These are phyloP conservation scores for Tricladium varicosporioides DNA, from an alignment of 2,329 filamentous ascomycete genomes.

Conservation along the genomic window DNA sequence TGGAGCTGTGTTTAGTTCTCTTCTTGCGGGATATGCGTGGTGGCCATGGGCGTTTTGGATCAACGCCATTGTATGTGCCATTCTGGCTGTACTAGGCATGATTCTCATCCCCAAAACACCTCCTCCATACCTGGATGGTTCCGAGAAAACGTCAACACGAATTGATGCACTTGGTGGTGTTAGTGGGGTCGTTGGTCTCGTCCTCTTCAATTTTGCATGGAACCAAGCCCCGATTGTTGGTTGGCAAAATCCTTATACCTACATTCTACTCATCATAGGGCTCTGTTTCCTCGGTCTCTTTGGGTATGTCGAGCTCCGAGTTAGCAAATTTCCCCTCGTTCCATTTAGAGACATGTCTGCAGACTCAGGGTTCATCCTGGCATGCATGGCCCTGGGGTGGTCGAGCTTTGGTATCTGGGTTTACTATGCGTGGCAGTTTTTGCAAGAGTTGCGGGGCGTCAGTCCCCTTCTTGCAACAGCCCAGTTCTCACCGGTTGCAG, in stretches of 20 bases:
- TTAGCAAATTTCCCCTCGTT: conserved; percentile 51
- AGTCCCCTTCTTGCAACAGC: conserved; percentile 33
- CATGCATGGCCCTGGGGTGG: conserved; percentile 29
- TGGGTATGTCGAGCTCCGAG: conserved; percentile 47
- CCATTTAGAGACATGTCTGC: conserved; percentile 50
- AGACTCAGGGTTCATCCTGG: conserved; percentile 48
- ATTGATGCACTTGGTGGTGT: conserved; percentile 44
- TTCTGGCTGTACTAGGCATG: conserved; percentile 36
- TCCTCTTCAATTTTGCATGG: conserved; percentile 56
- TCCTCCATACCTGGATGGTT: conserved; percentile 31
- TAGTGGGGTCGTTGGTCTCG: conserved; percentile 47
- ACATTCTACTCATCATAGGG: conserved; percentile 54
- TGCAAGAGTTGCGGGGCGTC: conserved; percentile 27
- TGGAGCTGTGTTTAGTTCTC: conserved; percentile 40
- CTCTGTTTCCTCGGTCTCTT: conserved; percentile 53
- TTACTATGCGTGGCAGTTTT: conserved; percentile 28
- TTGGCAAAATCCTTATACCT: conserved; percentile 18
- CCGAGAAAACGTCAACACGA: conserved; percentile 24
- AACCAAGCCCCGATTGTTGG: conserved; percentile 37
- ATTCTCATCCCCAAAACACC: conserved; percentile 39
- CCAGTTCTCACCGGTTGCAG: conserved; percentile 28
- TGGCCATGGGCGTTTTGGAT: conserved; percentile 53
- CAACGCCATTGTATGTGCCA: conserved; percentile 39
- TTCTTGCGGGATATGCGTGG: conserved; percentile 42
- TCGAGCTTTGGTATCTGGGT: conserved; percentile 31